These are phyloP conservation scores for Fusarium odoratissimum DNA, from an alignment of 2,329 filamentous ascomycete genomes.

Conservation along the genomic window DNA sequence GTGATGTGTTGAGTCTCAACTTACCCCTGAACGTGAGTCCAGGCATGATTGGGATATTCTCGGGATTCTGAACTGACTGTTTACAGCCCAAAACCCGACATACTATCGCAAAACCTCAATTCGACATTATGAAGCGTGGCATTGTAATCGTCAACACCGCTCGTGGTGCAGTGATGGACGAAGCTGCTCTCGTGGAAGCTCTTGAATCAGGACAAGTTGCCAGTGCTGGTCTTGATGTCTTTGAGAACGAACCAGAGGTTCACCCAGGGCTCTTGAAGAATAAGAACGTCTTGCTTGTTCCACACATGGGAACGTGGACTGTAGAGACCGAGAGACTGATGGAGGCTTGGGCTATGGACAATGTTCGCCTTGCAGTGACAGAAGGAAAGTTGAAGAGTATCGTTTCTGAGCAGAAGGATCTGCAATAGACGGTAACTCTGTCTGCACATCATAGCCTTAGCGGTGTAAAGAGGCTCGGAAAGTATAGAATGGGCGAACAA, in stretches of 20 bases:
- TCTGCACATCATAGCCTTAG: neutral
- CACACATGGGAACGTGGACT: conserved; percentile 89
- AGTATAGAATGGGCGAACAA: neutral
- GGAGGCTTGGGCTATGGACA: conserved; percentile 81
- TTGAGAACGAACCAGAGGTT: conserved; percentile 81
- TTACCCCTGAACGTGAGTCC: conserved; percentile 80
- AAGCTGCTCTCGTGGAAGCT: conserved; percentile 80
- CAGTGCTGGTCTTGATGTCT: conserved; percentile 82
- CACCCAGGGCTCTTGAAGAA: conserved; percentile 79
- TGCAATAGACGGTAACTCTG: conserved; percentile 32
- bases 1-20: conserved; percentile 84
- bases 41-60: neutral
- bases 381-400: conserved; percentile 73
- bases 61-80: neutral
- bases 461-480: neutral
- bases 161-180: conserved; percentile 84
- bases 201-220: conserved; percentile 76
- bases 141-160: conserved; percentile 86
- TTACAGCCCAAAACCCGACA: conserved; percentile 72
- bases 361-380: conserved; percentile 72
- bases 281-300: conserved; percentile 77
- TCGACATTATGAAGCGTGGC: conserved; percentile 81
- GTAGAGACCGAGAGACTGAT: conserved; percentile 73
- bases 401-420: conserved; percentile 74
- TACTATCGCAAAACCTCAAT: conserved; percentile 77